These are phyloP conservation scores for Nannizziopsis arthrosporioides DNA, from an alignment of 2,329 filamentous ascomycete species.

Conservation along the genomic window DNA sequence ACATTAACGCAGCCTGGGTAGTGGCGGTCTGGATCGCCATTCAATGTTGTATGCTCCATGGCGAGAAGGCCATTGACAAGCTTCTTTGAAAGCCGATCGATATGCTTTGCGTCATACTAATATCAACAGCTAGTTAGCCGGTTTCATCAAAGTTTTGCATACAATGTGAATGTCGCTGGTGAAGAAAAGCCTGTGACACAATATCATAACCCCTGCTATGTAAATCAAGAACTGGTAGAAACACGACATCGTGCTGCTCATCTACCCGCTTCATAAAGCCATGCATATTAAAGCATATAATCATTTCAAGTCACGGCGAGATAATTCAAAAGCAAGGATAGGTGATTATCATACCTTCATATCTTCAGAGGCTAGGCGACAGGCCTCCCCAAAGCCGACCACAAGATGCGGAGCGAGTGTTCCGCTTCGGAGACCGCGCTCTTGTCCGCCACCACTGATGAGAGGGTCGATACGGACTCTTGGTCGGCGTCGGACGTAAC, in stretches of 20 bases:
- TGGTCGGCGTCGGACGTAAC: slow-evolving; percentile 84
- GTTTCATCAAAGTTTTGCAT: neutral
- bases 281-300: slow-evolving; percentile 76
- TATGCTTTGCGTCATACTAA: slow-evolving; percentile 83
- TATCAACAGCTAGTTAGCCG: slow-evolving; percentile 18
- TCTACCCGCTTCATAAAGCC: slow-evolving; percentile 70
- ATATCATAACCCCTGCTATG: slow-evolving; percentile 57
- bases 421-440: slow-evolving; percentile 86
- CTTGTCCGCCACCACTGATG: slow-evolving; percentile 91
- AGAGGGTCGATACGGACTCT: slow-evolving; percentile 90
- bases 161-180: neutral
- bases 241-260: slow-evolving; percentile 29
- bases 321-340: slow-evolving; percentile 17
- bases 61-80: slow-evolving; percentile 70
- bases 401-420: slow-evolving; percentile 80
- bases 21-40: slow-evolving; percentile 70
- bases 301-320: slow-evolving; percentile 41
- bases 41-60: slow-evolving; percentile 85
- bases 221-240: slow-evolving; percentile 44
- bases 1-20: slow-evolving; percentile 98
- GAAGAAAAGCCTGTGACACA: slow-evolving; percentile 20
- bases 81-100: slow-evolving; percentile 70
- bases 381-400: slow-evolving; percentile 91
- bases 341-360: slow-evolving; percentile 57
- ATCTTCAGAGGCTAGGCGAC: slow-evolving; percentile 79